Evolutionary conservation across 2,329 filamentous ascomycete species (phyloP).

Genomic region (Verticillium isaacii): DNA sequence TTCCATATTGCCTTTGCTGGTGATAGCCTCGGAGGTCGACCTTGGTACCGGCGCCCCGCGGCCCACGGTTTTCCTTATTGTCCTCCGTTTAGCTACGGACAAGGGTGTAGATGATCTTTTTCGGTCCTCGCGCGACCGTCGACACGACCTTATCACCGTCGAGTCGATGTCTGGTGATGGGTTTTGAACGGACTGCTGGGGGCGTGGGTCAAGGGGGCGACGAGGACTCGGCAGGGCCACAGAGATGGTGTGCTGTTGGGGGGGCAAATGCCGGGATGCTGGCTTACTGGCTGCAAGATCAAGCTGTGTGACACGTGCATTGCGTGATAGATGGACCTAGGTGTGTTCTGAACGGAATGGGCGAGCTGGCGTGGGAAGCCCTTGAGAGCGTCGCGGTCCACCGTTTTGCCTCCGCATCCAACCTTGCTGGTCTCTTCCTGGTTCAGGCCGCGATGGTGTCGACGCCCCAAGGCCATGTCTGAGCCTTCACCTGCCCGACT

Average conservation of each 20-base stretch:
- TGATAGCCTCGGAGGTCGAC: neutral
- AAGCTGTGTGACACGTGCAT: neutral
- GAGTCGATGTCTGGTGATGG: neutral
- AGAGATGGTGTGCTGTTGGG: neutral
- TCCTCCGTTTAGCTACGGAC: neutral
- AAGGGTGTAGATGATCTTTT: neutral
- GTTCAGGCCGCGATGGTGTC: too few relatives aligned
- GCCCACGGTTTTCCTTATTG: neutral
- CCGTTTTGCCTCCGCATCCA: too few relatives aligned
- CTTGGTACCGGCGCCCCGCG: neutral
- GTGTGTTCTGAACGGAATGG: too few relatives aligned
- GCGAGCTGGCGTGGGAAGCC: neutral
- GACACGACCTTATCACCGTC: neutral
- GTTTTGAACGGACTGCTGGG: neutral
- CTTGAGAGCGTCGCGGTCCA: too few relatives aligned
- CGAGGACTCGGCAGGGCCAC: neutral
- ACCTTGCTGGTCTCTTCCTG: too few relatives aligned
- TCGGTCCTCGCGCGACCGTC: neutral
- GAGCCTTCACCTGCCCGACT: too few relatives aligned
- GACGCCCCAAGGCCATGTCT: too few relatives aligned
- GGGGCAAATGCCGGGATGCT: neutral
- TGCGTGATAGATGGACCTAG: neutral
- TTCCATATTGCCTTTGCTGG: constrained; percentile 3
- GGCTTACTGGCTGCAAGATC: neutral
- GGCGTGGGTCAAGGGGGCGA: neutral